phyloP scores from a whole-genome alignment of 495 filamentous ascomycete genomes.

The Aspergillus cristatus region DNA sequence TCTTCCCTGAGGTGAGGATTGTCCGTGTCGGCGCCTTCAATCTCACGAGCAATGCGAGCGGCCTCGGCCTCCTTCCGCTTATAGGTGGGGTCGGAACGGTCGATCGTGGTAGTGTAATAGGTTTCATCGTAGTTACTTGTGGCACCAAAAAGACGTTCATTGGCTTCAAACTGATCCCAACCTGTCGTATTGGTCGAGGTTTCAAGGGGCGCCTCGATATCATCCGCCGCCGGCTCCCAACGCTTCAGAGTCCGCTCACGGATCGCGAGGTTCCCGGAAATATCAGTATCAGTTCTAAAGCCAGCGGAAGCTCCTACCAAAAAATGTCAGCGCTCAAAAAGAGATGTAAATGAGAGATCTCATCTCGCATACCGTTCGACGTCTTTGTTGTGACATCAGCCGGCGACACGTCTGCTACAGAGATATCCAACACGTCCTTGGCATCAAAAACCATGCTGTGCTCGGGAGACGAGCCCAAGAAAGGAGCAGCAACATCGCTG shows the following conservation, averaged over 20 bases:
- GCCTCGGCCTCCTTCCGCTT: conserved; percentile 66
- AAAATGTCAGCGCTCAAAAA: conserved; percentile 5
- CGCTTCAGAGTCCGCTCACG: conserved; percentile 71
- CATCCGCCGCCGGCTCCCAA: conserved; percentile 65
- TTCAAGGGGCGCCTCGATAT: conserved; percentile 63
- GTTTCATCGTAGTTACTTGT: conserved; percentile 86
- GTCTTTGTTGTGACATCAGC: conserved; percentile 42
- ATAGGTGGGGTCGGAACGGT: conserved; percentile 73
- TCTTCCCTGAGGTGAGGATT: conserved; percentile 86
- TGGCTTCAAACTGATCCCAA: conserved; percentile 95
- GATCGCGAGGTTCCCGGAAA: conserved; percentile 60
- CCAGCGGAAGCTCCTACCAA: conserved; percentile 39
- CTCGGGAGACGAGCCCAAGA: conserved; percentile 52
- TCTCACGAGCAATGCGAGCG: conserved; percentile 79
- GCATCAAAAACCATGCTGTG: conserved; percentile 71
- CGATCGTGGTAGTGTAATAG: conserved; percentile 85
- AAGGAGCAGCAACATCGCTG: conserved; percentile 40
- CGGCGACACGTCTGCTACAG: conserved; percentile 46
- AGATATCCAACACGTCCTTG: conserved; percentile 63
- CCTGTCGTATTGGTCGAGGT: conserved; percentile 32
- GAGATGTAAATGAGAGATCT: neutral
- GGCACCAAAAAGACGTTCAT: conserved; percentile 78
- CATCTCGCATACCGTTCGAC: conserved; percentile 59
- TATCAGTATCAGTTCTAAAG: conserved; percentile 84
- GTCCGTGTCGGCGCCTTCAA: conserved; percentile 57